phyloP scores from a whole-genome alignment of 1,284 basidiomycete species.

The Xanthoconium separans region DNA sequence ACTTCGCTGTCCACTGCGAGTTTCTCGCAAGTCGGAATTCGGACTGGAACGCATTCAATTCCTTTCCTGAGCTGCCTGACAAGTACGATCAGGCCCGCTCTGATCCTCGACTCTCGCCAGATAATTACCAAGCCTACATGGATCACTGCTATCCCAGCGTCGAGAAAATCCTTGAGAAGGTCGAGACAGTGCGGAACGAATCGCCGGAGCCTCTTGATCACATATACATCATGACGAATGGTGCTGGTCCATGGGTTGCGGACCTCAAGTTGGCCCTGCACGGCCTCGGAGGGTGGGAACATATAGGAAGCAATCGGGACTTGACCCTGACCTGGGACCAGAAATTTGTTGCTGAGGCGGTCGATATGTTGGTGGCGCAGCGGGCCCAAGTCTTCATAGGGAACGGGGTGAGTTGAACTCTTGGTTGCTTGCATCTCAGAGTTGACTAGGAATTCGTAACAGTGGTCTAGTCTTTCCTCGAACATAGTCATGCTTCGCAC shows the following conservation, averaged over 20 bases:
- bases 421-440: not conserved
- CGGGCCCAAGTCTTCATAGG: conserved; percentile 45
- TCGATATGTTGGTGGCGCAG: conserved; percentile 47
- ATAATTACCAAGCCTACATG: conserved; percentile 29
- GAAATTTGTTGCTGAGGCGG: conserved; percentile 37
- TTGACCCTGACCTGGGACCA: conserved; percentile 38
- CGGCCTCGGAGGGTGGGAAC: conserved; percentile 29
- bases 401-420: conserved; percentile 34
- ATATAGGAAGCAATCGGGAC: conserved; percentile 34
- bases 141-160: conserved; percentile 41
- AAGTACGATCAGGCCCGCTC: conserved; percentile 22
- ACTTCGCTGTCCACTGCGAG: conserved; percentile 51
- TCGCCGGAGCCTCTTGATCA: conserved; percentile 21
- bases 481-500: conserved; percentile 52
- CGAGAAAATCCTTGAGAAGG: conserved; percentile 36
- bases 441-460: conserved; percentile 1
- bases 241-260: conserved; percentile 40
- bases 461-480: conserved; percentile 58
- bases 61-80: conserved; percentile 39
- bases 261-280: conserved; percentile 42
- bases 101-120: conserved; percentile 26
- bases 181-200: conserved; percentile 26
- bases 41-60: conserved; percentile 42
- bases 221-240: conserved; percentile 61
- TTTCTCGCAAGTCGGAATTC: conserved; percentile 40